Evolutionary conservation across 805 yeast genomes (phyloP), one percentile per base, ranked within the genome.

Genomic region (Grigorovia jiainica): DNA sequence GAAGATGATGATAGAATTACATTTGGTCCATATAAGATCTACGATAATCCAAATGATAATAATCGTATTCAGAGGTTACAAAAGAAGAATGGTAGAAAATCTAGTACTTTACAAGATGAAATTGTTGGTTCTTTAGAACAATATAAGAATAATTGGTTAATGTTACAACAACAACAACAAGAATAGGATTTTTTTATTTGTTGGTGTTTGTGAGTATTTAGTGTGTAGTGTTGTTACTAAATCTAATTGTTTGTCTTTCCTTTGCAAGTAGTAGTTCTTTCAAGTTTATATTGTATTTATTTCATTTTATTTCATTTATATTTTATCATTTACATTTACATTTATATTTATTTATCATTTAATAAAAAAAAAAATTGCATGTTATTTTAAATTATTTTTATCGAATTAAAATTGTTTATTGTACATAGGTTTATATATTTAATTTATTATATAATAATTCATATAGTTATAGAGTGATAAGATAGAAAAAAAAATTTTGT

Each of bases 141-240:
- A 43, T 61, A 61, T 42, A 61, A 60, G 47, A 61, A 61, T 42
- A 61, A 61, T 40, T 61, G 66, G 66, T 43, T 61, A 27, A 57
- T 61, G 52, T 45, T 60, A 32, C 65, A 61, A 48, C 60, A 56
- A 35, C 27, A 27, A 9, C 59, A 59, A 31, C 58, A 55, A 41
- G 57, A 55, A 34, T 27, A 20, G 21, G 25, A 15, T 30, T 34
- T 38, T 46, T 44, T 42, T n/a, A n/a, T n/a, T n/a, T n/a, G n/a
- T n/a, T n/a, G n/a, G n/a, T n/a, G n/a, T n/a, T n/a, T n/a, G n/a
- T n/a, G n/a, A n/a, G n/a, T n/a, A n/a, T n/a, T n/a, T n/a, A n/a
- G n/a, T n/a, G n/a, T n/a, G n/a, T n/a, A n/a, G n/a, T n/a, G n/a
- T n/a, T n/a, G n/a, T n/a, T n/a, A n/a, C n/a, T n/a, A n/a, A n/a